Evolutionary conservation across 106 monocot species (phyloP), one percentile per base, ranked within the genome.

Genomic region (Dendrobium catenatum): DNA sequence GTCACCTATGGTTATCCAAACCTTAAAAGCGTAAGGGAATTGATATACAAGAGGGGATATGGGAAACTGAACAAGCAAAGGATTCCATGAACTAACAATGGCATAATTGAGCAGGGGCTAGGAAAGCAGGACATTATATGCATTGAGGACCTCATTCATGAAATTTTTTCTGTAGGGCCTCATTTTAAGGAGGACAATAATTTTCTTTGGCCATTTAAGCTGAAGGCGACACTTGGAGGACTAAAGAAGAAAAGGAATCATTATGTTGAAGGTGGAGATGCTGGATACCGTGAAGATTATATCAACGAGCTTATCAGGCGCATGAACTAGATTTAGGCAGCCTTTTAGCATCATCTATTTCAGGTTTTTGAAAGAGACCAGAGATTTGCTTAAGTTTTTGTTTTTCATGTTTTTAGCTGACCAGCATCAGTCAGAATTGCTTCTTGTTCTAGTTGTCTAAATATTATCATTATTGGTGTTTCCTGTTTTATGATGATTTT

Each of bases 101-200:
- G 4, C 2, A 47, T 76, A 48, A 76, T 76, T 15, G 76, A 49
- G 48, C 51, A 88, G 88, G 88, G 46, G 3, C 79, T 88, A 33
- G 88, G 88, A 6, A 88, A 88, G 49, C 59, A 70, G 51, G 85
- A 82, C 8, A 85, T 88, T 19, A 82, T 85, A 41, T 85, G 85
- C 74, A 82, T 88, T 59, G 88, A 88, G 43, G 88, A 88, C 61
- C 82, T 88, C 56, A 82, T 88, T 13, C 88, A 88, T 77, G 88
- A 88, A 55, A 85, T 88, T 54, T 68, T 85, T 70, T 82, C 88
- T 58, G 85, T 88, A 37, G 88, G 88, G 9, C 82, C 88, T 40
- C 88, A 88, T 41, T 88, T 88, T 79, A 84, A 85, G 73, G 88
- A 88, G 77, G 88, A 82, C 68, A 85, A 85, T 55, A 86, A 83